Conservation (phyloP, 2,329 filamentous ascomycete genomes). For the Fusarium globosum region DNA sequence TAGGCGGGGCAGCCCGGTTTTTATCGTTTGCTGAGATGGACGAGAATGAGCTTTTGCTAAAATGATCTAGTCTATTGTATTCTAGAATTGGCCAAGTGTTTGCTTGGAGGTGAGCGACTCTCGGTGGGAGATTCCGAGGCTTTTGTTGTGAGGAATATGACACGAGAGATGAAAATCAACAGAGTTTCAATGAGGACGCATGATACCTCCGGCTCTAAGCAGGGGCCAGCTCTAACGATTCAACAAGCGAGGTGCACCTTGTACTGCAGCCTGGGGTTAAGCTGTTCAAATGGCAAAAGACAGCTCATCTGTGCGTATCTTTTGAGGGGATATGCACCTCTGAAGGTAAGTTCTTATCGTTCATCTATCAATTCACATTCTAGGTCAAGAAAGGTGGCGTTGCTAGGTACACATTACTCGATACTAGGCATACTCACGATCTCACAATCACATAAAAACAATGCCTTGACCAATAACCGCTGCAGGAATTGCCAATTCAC, state of each 20-base stretch:
- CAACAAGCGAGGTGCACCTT: conserved; percentile 11
- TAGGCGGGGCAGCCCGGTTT: conserved; percentile 46
- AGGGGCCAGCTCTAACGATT: conserved; percentile 11
- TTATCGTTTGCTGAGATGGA: conserved; percentile 11
- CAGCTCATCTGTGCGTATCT: not conserved
- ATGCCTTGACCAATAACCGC: conserved; percentile 2
- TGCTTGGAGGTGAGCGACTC: not conserved
- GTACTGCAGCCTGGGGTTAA: not conserved
- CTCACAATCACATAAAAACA: not conserved
- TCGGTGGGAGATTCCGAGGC: not conserved
- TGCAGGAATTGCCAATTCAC: not conserved
- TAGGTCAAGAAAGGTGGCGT: not conserved
- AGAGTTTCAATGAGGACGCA: conserved; percentile 3
- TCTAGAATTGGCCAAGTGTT: conserved; percentile 16
- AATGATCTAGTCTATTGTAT: conserved; percentile 1
- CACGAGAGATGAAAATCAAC: not conserved
- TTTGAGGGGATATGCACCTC: not conserved
- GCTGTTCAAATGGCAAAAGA: not conserved
- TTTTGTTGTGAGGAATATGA: not conserved
- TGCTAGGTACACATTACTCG: not conserved
- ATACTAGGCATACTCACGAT: not conserved
- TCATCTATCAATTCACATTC: not conserved
- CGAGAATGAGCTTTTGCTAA: not conserved
- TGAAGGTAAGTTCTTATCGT: not conserved
- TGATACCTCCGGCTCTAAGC: not conserved